Evolutionary conservation across 1,139 yeast species (phyloP).

Genomic region (Blastobotrys illinoisensis): DNA sequence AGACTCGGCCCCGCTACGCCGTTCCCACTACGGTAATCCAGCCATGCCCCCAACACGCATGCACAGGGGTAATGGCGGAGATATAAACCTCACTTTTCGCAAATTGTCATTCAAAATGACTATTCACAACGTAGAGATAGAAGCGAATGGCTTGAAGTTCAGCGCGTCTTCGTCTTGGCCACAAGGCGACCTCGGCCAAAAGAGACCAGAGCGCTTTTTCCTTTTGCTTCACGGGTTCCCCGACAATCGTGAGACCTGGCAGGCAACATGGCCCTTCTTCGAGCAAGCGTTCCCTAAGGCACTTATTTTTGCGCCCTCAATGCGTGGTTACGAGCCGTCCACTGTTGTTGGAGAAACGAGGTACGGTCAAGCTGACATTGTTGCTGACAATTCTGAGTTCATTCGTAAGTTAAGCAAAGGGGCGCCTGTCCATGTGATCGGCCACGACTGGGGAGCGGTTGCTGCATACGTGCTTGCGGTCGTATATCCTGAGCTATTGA

Average conservation of each 20-base stretch:
- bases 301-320: conserved; percentile 21
- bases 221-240: conserved; percentile 28
- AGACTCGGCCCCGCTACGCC: too few species aligned
- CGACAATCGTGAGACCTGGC: conserved; percentile 18
- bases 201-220: conserved; percentile 3
- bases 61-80: too few species aligned
- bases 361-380: conserved; percentile 20
- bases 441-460: conserved; percentile 30
- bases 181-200: conserved; percentile 9
- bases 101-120: too few species aligned
- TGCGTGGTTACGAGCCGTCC: conserved; percentile 28
- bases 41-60: too few species aligned
- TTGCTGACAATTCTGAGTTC: conserved; percentile 10
- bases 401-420: neutral
- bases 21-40: too few species aligned
- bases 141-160: neutral
- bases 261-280: conserved; percentile 11
- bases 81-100: too few species aligned
- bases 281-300: conserved; percentile 13
- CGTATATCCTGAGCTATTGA: conserved; percentile 13
- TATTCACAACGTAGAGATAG: neutral
- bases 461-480: conserved; percentile 16
- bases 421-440: conserved; percentile 22
- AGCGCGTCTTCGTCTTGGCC: neutral
- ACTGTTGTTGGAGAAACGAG: conserved; percentile 14